Percentiles rank a stretch among this genome's conserved stretches.
Evolutionary conservation across 495 filamentous ascomycete species (phyloP).

Genomic region (Lichenothelia convexa): DNA sequence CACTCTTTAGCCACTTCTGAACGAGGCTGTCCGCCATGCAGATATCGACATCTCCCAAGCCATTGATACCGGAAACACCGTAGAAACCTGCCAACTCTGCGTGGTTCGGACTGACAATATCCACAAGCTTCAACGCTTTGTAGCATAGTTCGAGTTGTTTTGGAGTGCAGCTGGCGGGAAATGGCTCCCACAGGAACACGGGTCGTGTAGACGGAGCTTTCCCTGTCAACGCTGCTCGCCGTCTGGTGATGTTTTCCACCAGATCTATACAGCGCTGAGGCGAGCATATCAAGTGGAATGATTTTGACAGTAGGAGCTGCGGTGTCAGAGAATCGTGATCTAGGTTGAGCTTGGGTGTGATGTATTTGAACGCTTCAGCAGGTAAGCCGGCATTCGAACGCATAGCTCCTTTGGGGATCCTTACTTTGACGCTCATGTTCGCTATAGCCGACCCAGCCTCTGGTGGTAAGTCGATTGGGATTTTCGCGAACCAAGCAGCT

Average conservation of each 20-base stretch:
- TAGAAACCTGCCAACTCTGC: slow-evolving; percentile 69
- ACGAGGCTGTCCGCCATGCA: slow-evolving; percentile 34
- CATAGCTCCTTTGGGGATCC: slow-evolving; percentile 1
- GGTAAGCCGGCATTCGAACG: background rate
- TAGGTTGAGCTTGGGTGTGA: slow-evolving; percentile 69
- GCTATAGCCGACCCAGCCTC: slow-evolving; percentile 80
- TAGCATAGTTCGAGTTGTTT: slow-evolving; percentile 55
- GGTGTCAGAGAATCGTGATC: slow-evolving; percentile 38
- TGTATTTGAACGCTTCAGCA: slow-evolving; percentile 55
- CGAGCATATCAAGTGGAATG: slow-evolving; percentile 79
- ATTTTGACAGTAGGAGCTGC: slow-evolving; percentile 44
- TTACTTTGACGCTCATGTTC: slow-evolving; percentile 36
- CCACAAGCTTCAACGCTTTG: slow-evolving; percentile 50
- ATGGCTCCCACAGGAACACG: slow-evolving; percentile 85
- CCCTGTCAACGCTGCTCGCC: slow-evolving; percentile 9
- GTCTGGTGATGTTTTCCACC: slow-evolving; percentile 38
- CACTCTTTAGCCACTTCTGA: slow-evolving; percentile 35
- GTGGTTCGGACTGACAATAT: slow-evolving; percentile 81
- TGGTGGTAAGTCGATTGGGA: slow-evolving; percentile 54
- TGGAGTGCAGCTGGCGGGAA: slow-evolving; percentile 70
- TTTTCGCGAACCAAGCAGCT: slow-evolving; percentile 47
- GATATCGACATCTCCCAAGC: slow-evolving; percentile 32
- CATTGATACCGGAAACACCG: slow-evolving; percentile 29
- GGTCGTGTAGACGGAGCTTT: slow-evolving; percentile 27
- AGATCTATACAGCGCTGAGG: slow-evolving; percentile 59